Conservation (phyloP, 148 eudicot genomes). For the Cornus kousa region DNA sequence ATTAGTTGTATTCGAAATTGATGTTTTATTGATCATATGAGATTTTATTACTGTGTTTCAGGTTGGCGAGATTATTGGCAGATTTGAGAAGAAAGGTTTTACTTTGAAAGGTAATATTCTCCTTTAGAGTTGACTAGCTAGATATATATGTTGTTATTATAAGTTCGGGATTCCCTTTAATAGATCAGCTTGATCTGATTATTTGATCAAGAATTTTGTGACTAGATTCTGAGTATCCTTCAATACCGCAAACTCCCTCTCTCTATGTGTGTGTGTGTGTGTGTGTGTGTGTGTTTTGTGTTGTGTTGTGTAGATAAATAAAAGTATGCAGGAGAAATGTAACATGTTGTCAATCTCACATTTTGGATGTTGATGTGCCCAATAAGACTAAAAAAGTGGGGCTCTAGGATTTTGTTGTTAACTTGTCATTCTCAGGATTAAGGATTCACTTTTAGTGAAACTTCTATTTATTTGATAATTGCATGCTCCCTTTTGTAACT, state of each 20-base stretch:
- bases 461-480: background rate
- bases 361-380: background rate
- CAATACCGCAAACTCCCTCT: too few relatives aligned
- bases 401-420: too few relatives aligned
- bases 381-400: background rate
- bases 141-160: background rate
- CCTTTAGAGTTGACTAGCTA: background rate
- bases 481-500: background rate
- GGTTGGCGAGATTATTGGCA: slow-evolving; percentile 87
- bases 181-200: background rate
- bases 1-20: background rate
- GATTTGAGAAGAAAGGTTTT: slow-evolving; percentile 98
- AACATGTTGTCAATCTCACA: background rate
- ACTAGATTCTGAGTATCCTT: background rate
- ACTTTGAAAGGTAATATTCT: slow-evolving; percentile 58
- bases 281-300: too few relatives aligned
- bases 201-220: background rate
- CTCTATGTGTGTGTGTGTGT: background rate
- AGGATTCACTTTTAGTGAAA: background rate
- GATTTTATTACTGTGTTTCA: slow-evolving; percentile 9
- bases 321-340: background rate
- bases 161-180: background rate
- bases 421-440: background rate
- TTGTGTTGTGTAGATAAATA: background rate
- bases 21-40: background rate